A percentile compares a stretch with the other conserved stretches of the same genome.
Evolutionary conservation across 169 alveolate genomes (phyloP).

Genomic region (Ichthyophthirius multifiliis): DNA sequence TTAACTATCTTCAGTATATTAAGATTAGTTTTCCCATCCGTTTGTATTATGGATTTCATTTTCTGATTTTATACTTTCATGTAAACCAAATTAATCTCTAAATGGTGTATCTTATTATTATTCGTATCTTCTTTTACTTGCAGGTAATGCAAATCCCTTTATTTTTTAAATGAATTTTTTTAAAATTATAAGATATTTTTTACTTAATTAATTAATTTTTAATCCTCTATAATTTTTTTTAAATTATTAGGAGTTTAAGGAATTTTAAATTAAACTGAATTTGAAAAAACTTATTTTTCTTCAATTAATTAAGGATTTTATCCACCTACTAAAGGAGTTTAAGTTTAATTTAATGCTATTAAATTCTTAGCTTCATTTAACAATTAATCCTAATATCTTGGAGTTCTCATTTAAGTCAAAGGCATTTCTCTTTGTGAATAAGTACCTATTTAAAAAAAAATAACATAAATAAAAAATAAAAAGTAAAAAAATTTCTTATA

Average conservation of each 20-base stretch:
- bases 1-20: not conserved
- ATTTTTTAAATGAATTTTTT: not conserved
- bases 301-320: conserved; percentile 17
- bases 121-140: not conserved
- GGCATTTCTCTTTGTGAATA: conserved; percentile 49
- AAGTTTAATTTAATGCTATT: conserved; percentile 44
- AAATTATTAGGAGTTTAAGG: conserved; percentile 12
- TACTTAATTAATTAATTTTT: not conserved
- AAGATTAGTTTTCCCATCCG: conserved; percentile 1
- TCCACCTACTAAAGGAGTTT: conserved; percentile 76
- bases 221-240: not conserved
- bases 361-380: conserved; percentile 58
- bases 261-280: conserved; percentile 23
- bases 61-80: conserved; percentile 24
- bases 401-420: conserved; percentile 57
- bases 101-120: not conserved
- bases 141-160: not conserved
- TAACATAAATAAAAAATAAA: not conserved
- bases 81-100: conserved; percentile 49
- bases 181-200: not conserved
- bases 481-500: not conserved
- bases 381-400: conserved; percentile 43
- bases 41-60: conserved; percentile 21
- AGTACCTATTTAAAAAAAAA: conserved; percentile 26
- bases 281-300: not conserved